These are phyloP conservation scores for Tribonema minus DNA, from an alignment of 108 stramenopile species.

Conservation along the genomic window DNA sequence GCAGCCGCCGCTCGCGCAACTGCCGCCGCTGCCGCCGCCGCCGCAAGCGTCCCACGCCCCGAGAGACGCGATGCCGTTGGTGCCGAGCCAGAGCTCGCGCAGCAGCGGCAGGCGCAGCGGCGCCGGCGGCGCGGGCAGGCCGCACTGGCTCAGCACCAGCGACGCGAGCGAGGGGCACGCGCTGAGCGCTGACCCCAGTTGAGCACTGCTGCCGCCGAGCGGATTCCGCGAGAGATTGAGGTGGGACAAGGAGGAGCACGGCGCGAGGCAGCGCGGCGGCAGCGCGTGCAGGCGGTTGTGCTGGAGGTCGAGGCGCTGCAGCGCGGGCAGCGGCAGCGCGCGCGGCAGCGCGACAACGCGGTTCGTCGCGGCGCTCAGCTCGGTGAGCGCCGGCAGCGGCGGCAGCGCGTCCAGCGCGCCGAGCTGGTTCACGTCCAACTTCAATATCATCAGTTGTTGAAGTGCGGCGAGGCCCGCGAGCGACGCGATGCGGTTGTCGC, in stretches of 20 bases:
- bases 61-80: conserved; percentile 24
- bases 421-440: conserved; percentile 39
- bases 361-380: conserved; percentile 35
- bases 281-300: too few relatives aligned
- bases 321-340: too few relatives aligned
- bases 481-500: conserved; percentile 32
- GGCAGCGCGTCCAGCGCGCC: conserved; percentile 15
- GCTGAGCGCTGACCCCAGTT: conserved; percentile 2
- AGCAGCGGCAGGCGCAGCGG: conserved; percentile 38
- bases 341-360: conserved; percentile 23
- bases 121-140: conserved; percentile 24
- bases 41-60: conserved; percentile 4
- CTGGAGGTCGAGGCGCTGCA: too few relatives aligned
- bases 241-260: too few relatives aligned
- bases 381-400: conserved; percentile 3
- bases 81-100: conserved; percentile 43
- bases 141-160: conserved; percentile 43
- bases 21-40: background rate
- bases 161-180: conserved; percentile 31
- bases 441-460: conserved; percentile 6
- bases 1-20: background rate
- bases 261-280: too few relatives aligned
- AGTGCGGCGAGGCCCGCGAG: conserved; percentile 12
- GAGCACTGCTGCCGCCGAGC: too few relatives aligned
- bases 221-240: too few relatives aligned